Conservation (phyloP, 139 green algal species). For the Haematococcus lacustris region DNA sequence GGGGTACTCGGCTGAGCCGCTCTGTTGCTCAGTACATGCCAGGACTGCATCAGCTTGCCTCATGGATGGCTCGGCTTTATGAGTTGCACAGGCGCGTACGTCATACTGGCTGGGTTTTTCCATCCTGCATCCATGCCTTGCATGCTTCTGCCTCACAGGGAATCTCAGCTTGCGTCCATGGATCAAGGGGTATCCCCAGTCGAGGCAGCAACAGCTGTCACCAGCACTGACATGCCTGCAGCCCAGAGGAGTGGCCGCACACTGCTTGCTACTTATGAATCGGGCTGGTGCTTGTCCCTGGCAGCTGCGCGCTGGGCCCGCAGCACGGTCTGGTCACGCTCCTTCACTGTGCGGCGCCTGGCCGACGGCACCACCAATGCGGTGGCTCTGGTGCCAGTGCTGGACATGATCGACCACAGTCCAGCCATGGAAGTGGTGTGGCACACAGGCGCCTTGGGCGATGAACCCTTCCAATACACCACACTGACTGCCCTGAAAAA, state of each 20-base stretch:
- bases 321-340: slow-evolving; percentile 46
- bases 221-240: too few relatives aligned
- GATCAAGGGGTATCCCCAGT: too few relatives aligned
- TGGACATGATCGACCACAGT: slow-evolving; percentile 52
- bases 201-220: too few relatives aligned
- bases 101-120: too few relatives aligned
- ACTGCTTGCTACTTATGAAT: slow-evolving; percentile 4
- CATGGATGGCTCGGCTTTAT: too few relatives aligned
- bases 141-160: too few relatives aligned
- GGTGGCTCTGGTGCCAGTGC: slow-evolving; percentile 17
- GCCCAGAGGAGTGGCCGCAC: too few relatives aligned
- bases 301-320: slow-evolving; percentile 27
- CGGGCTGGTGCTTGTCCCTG: background rate
- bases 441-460: slow-evolving; percentile 35
- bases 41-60: too few relatives aligned
- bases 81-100: too few relatives aligned
- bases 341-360: slow-evolving; percentile 41
- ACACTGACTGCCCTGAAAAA: background rate
- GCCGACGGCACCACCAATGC: background rate
- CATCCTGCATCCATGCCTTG: too few relatives aligned
- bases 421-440: slow-evolving; percentile 27
- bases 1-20: slow-evolving; percentile 28
- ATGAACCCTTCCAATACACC: slow-evolving; percentile 28
- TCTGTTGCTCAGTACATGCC: too few relatives aligned
- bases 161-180: too few relatives aligned